Conservation (phyloP, 495 filamentous ascomycete species). For the Viridothelium virens region DNA sequence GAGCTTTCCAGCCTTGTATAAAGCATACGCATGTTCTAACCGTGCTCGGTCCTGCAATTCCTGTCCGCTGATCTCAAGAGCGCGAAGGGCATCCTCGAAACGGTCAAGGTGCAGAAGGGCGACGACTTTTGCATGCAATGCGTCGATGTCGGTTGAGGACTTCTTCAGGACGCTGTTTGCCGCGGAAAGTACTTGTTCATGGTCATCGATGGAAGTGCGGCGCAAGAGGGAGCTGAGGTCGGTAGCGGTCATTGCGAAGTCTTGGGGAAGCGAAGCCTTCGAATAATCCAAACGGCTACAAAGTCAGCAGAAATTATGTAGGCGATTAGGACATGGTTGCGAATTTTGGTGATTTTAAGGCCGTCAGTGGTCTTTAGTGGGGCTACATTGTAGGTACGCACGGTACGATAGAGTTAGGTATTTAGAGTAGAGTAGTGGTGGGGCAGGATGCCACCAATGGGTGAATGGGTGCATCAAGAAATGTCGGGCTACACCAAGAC, state of each 20-base stretch:
- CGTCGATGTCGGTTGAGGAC: slow-evolving; percentile 54
- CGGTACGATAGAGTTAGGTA: too few relatives aligned
- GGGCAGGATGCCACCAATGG: too few relatives aligned
- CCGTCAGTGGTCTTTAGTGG: too few relatives aligned
- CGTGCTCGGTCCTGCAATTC: slow-evolving; percentile 56
- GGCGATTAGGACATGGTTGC: too few relatives aligned
- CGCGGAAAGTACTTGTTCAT: slow-evolving; percentile 62
- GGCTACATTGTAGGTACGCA: too few relatives aligned
- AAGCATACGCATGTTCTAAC: slow-evolving; percentile 80
- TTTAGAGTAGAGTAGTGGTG: too few relatives aligned
- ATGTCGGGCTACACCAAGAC: too few relatives aligned
- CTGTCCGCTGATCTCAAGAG: slow-evolving; percentile 64
- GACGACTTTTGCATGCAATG: slow-evolving; percentile 71
- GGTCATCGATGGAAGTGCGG: slow-evolving; percentile 60
- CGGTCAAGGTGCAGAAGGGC: slow-evolving; percentile 90
- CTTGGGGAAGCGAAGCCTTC: too few relatives aligned
- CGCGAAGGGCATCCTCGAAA: slow-evolving; percentile 77
- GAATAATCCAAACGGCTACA: too few relatives aligned
- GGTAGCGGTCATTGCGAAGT: slow-evolving; percentile 28
- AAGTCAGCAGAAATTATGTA: too few relatives aligned
- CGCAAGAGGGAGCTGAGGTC: slow-evolving; percentile 51
- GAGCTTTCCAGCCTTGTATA: slow-evolving; percentile 79
- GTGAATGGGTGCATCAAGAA: too few relatives aligned
- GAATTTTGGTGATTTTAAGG: too few relatives aligned
- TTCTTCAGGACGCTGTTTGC: slow-evolving; percentile 61